Evolutionary conservation across 2,329 filamentous ascomycete species (phyloP).

Genomic region (Cordyceps militaris): DNA sequence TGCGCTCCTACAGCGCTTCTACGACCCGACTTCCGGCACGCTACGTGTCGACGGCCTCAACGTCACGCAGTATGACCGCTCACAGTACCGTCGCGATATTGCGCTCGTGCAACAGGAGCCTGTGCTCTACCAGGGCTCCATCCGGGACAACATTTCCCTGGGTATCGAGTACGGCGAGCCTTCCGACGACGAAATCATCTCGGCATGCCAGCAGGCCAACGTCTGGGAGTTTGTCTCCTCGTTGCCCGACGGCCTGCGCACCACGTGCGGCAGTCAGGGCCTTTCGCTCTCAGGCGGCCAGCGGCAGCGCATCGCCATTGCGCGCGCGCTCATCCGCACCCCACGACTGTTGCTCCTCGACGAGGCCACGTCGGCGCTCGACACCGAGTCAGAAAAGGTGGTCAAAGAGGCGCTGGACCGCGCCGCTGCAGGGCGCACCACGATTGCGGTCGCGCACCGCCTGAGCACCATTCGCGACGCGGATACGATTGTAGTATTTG

Average conservation of each 20-base stretch:
- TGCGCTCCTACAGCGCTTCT: constrained; percentile 40
- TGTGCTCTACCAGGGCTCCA: constrained; percentile 40
- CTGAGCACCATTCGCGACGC: constrained; percentile 49
- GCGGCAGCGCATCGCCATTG: constrained; percentile 66
- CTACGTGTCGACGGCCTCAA: constrained; percentile 25
- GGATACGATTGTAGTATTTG: constrained; percentile 56
- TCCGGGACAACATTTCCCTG: constrained; percentile 50
- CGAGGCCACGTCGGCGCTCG: constrained; percentile 60
- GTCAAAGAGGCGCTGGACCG: constrained; percentile 56
- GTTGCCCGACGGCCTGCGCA: constrained; percentile 54
- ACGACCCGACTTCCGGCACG: constrained; percentile 28
- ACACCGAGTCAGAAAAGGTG: constrained; percentile 58
- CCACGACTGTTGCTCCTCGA: constrained; percentile 64
- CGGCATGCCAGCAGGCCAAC: constrained; percentile 48
- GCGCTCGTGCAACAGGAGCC: constrained; percentile 37
- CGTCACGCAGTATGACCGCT: constrained; percentile 23
- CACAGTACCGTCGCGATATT: constrained; percentile 28
- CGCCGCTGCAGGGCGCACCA: constrained; percentile 38
- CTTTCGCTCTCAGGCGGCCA: constrained; percentile 67
- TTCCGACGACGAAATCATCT: constrained; percentile 33
- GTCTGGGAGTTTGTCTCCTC: constrained; percentile 48
- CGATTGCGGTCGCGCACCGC: constrained; percentile 60
- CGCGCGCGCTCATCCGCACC: constrained; percentile 59
- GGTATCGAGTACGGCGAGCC: constrained; percentile 30
- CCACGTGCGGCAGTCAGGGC: constrained; percentile 58